Evolutionary conservation across 148 eudicot species (phyloP).

Genomic region (Vaccinium darrowii): DNA sequence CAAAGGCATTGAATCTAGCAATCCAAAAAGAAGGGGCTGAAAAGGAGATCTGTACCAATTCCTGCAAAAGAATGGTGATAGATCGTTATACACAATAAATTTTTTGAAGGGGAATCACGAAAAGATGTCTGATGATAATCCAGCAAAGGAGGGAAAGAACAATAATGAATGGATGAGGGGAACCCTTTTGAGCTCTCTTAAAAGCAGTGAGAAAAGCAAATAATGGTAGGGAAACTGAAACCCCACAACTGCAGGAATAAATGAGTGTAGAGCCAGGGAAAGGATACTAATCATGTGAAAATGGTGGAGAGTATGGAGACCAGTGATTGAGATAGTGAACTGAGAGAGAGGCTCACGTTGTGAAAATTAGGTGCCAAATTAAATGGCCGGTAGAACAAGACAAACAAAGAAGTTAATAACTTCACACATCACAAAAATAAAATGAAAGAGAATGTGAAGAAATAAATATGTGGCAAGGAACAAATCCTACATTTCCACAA

Average conservation of each 20-base stretch:
- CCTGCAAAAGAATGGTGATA: constrained; percentile 23
- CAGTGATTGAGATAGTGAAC: not conserved
- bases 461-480: not conserved
- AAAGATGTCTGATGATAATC: constrained; percentile 13
- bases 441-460: not conserved
- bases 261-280: not conserved
- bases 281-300: not conserved
- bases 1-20: constrained; percentile 4
- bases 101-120: constrained; percentile 5
- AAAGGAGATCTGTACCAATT: not conserved
- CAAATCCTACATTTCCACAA: not conserved
- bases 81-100: constrained; percentile 36
- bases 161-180: constrained; percentile 10
- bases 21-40: not conserved
- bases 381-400: not conserved
- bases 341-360: not conserved
- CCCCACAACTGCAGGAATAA: not conserved
- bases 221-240: not conserved
- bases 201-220: constrained; percentile 14
- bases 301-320: not conserved
- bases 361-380: constrained; percentile 1
- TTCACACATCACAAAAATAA: not conserved
- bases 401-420: not conserved
- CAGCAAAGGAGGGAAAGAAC: not conserved
- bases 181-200: not conserved